These are phyloP conservation scores for Claviceps sp. DNA, from an alignment of 2,329 filamentous ascomycete genomes.

Conservation along the genomic window DNA sequence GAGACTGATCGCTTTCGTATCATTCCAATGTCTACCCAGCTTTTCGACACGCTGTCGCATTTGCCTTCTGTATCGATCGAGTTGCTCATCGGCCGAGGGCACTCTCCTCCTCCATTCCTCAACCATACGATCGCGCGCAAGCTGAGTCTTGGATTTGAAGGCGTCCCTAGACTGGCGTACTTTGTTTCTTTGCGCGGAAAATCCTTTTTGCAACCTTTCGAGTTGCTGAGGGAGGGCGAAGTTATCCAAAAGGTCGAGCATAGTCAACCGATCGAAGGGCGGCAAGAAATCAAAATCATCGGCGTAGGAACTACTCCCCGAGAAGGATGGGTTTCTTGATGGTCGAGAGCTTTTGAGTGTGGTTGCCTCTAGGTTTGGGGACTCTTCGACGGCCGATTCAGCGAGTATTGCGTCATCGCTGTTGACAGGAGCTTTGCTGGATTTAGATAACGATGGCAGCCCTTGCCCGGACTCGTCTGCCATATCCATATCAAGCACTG, in stretches of 20 bases:
- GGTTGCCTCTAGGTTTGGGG: conserved; percentile 35
- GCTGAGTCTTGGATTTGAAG: conserved; percentile 59
- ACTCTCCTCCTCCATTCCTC: conserved; percentile 84
- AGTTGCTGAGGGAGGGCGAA: conserved; percentile 80
- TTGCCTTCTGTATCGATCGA: conserved; percentile 77
- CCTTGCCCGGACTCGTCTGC: background rate
- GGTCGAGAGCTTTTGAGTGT: conserved; percentile 39
- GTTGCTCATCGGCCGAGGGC: conserved; percentile 78
- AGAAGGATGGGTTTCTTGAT: conserved; percentile 69
- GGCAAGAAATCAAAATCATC: conserved; percentile 81
- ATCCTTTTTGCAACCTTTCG: conserved; percentile 74
- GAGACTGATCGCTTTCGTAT: conserved; percentile 73
- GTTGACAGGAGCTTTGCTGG: conserved; percentile 30
- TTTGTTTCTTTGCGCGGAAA: conserved; percentile 73
- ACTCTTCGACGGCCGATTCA: conserved; percentile 31
- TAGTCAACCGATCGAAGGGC: conserved; percentile 74
- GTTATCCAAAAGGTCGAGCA: conserved; percentile 91
- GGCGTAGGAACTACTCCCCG: conserved; percentile 72
- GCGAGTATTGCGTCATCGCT: conserved; percentile 27
- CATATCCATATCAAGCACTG: conserved; percentile 1
- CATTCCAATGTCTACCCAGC: conserved; percentile 73
- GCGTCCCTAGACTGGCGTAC: conserved; percentile 72
- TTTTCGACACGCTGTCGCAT: conserved; percentile 86
- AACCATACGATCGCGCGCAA: conserved; percentile 78
- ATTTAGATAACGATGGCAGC: background rate